Percentiles rank a stretch among this genome's conserved stretches.
phyloP scores from a whole-genome alignment of 2,329 filamentous ascomycete species.

The Penicillium sp. region DNA sequence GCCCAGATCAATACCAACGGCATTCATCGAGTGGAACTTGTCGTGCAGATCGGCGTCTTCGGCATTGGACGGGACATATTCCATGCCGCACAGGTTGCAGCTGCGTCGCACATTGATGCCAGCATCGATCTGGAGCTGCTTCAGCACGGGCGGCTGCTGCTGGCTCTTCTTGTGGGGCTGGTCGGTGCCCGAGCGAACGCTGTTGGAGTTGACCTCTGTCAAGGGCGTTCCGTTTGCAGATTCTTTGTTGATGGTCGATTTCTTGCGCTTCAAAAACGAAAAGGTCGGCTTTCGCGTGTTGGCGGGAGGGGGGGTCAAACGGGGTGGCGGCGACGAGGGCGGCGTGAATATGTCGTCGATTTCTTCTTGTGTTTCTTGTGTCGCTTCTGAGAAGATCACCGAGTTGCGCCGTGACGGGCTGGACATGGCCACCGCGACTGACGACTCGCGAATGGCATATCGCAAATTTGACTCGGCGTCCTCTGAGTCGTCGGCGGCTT shows the following conservation, averaged over 20 bases:
- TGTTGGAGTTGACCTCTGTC: conserved; percentile 45
- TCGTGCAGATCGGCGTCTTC: conserved; percentile 62
- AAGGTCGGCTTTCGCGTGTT: conserved; percentile 49
- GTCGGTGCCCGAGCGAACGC: conserved; percentile 37
- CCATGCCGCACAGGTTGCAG: conserved; percentile 62
- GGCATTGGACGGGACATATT: conserved; percentile 59
- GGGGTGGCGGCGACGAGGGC: conserved; percentile 51
- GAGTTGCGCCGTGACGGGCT: conserved; percentile 47
- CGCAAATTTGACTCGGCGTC: conserved; percentile 44
- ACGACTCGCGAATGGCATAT: conserved; percentile 47
- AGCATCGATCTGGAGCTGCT: conserved; percentile 60
- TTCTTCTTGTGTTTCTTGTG: conserved; percentile 30
- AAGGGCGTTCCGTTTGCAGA: conserved; percentile 30
- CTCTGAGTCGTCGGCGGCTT: conserved; percentile 32
- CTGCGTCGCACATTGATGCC: conserved; percentile 54
- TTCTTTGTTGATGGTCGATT: conserved; percentile 28
- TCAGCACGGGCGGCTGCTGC: conserved; percentile 35
- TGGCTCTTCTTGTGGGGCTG: conserved; percentile 32
- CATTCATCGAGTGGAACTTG: conserved; percentile 61
- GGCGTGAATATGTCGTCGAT: conserved; percentile 45
- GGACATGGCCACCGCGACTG: conserved; percentile 39
- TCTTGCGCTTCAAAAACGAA: conserved; percentile 47
- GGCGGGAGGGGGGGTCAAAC: conserved; percentile 38
- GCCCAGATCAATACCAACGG: conserved; percentile 58
- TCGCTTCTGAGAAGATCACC: conserved; percentile 40